Evolutionary conservation across 768 basidiomycete genomes (phyloP).

Genomic region (Pisolithus marmoratus): DNA sequence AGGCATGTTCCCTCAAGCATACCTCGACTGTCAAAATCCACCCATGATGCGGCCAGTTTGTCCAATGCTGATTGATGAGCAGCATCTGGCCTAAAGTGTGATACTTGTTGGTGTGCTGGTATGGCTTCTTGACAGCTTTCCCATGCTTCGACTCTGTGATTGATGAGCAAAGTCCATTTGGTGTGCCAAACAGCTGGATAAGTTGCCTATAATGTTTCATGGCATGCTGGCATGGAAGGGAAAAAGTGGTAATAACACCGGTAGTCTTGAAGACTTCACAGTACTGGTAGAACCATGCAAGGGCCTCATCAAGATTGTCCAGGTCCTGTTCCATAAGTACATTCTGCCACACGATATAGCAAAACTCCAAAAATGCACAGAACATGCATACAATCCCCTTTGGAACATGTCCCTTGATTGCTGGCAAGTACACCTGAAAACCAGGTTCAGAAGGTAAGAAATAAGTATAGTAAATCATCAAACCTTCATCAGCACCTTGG

Average conservation of each 20-base stretch:
- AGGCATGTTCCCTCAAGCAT: conserved; percentile 16
- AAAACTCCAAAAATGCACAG: conserved; percentile 25
- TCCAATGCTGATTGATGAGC: conserved; percentile 23
- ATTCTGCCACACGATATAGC: conserved; percentile 21
- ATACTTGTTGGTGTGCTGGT: conserved; percentile 17
- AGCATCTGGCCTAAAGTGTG: conserved; percentile 29
- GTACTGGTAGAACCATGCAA: conserved; percentile 18
- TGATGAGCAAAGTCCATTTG: conserved; percentile 32
- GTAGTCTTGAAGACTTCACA: conserved; percentile 10
- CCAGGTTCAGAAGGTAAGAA: too few relatives aligned
- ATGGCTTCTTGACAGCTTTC: conserved; percentile 32
- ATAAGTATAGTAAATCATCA: too few relatives aligned
- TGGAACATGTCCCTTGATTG: conserved; percentile 21
- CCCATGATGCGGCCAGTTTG: conserved; percentile 17
- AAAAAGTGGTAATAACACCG: conserved; percentile 15
- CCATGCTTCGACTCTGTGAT: conserved; percentile 34
- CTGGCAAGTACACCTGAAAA: too few relatives aligned
- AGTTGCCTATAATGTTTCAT: conserved; percentile 22
- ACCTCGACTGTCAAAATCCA: conserved; percentile 13
- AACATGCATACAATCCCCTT: conserved; percentile 12
- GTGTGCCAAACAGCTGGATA: conserved; percentile 25
- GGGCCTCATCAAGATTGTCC: conserved; percentile 7
- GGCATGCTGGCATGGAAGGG: conserved; percentile 29
- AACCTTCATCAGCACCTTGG: conserved; percentile 36
- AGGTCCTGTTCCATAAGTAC: conserved; percentile 16